phyloP scores from a whole-genome alignment of 2,329 filamentous ascomycete genomes.

The Aspergillus eucalypticola region DNA sequence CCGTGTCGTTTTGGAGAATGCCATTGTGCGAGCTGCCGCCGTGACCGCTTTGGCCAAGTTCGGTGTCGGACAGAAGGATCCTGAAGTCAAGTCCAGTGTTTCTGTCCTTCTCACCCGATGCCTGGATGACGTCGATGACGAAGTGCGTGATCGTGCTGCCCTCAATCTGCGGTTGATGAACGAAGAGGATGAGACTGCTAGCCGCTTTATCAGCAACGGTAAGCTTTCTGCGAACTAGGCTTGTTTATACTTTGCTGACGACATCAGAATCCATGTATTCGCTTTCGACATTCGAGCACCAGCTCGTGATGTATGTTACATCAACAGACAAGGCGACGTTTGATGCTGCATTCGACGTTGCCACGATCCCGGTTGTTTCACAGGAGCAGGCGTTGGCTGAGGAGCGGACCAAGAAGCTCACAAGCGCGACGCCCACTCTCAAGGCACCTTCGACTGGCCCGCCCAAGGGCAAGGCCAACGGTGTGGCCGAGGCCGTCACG shows the following conservation, averaged over 20 bases:
- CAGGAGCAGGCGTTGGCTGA: slow-evolving; percentile 95
- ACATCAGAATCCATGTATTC: slow-evolving; percentile 86
- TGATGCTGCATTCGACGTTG: slow-evolving; percentile 82
- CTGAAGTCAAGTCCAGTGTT: slow-evolving; percentile 95
- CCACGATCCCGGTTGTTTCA: slow-evolving; percentile 87
- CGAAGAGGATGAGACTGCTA: slow-evolving; percentile 83
- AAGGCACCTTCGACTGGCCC: slow-evolving; percentile 85
- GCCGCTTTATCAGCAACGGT: slow-evolving; percentile 92
- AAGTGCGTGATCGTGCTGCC: slow-evolving; percentile 92
- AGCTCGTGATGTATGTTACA: slow-evolving; percentile 96
- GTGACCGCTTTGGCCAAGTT: slow-evolving; percentile 97
- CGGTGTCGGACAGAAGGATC: slow-evolving; percentile 92
- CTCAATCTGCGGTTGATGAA: slow-evolving; percentile 90
- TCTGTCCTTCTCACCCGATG: slow-evolving; percentile 89
- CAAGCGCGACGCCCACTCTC: slow-evolving; percentile 84
- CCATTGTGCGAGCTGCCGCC: slow-evolving; percentile 89
- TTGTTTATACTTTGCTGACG: slow-evolving; percentile 22
- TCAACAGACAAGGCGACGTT: slow-evolving; percentile 87
- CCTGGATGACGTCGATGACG: slow-evolving; percentile 94
- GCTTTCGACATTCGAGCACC: slow-evolving; percentile 90
- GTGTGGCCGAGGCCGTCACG: slow-evolving; percentile 74
- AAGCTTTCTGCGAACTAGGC: slow-evolving; percentile 29
- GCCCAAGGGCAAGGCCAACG: slow-evolving; percentile 67
- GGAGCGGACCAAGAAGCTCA: slow-evolving; percentile 96
- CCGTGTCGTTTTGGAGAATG: slow-evolving; percentile 93